Evolutionary conservation across 2,329 filamentous ascomycete genomes (phyloP), one percentile per base, ranked within the genome.

Genomic region (Pseudovirgaria hyperparasitica): DNA sequence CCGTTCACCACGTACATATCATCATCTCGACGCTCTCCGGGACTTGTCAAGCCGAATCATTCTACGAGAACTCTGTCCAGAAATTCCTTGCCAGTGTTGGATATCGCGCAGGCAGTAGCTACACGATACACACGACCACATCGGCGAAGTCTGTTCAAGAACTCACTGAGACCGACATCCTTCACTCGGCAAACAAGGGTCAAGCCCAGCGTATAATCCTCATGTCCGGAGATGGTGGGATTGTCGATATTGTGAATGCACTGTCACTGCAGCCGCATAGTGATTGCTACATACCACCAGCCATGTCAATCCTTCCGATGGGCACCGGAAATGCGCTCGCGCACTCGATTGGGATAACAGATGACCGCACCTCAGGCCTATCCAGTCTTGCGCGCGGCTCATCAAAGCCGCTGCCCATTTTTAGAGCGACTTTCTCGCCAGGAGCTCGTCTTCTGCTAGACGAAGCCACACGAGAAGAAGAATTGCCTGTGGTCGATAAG

Each of bases 191-290:
- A 9, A 62, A 60, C 30, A 29, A 44, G 74, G 48, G 48, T 6
- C 33, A 20, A 3, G 16, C 21, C 0, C 31, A 52, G 3, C 43
- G 75, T 0, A 63, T 94, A 15, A 55, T 94, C 16, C 65, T 96
- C 9, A 63, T 94, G 5, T 87, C 80, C 25, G 87, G 87, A 5
- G 87, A 96, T 50, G 87, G 87, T 9, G 87, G 85, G 5, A 54
- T 92, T 2, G 68, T 85, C 11, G 87, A 96, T 41, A 60, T 90
- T 2, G 62, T 93, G 32, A 92, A 94, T 45, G 70, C 68, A 3
- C 62, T 78, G 1, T 43, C 60, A 4, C 36, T 43, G 24, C 48
- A 36, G 31, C 30, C 42, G 6, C 35, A 34, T 4, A 51, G 42
- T 9, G 4, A 29, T 5, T 8, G 27, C 1, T 49, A 46, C 33